Evolutionary conservation across 768 basidiomycete genomes (phyloP), one percentile per base, ranked within the genome.

Genomic region (Cystofilobasidium macerans): DNA sequence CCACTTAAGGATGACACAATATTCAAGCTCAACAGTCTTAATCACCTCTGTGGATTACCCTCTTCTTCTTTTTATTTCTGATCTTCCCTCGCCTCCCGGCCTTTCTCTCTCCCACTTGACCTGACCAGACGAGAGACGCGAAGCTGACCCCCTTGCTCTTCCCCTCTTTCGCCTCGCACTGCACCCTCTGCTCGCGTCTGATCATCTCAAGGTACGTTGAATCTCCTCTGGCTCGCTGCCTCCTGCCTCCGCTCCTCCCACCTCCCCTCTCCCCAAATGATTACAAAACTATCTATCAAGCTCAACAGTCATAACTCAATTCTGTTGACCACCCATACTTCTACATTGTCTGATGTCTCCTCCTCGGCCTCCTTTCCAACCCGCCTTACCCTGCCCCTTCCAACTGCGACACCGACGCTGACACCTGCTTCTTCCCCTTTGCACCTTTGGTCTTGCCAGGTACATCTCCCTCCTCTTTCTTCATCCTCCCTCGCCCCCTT

Each of bases 11-110:
- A 69, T 69, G 72, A 75, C 70, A 68, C 72, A 72, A 74, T 69
- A 71, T 73, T 70, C 72, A 76, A 76, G 75, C 75, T 76, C 75
- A 76, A 76, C 75, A 76, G 73, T 76, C 75, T 71, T 62, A 76
- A 70, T 69, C 64, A 69, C 69, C 62, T 57, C 43, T 76, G 75
- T 70, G 69, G 75, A 75, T 69, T 72, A 62, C 57, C 69, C 66
- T 69, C 71, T 74, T 72, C 70, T 75, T 74, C 72, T 75, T 75
- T 72, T 72, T 68, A 70, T 74, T 73, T 75, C 73, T 75, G 71
- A 69, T 62, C 54, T 13, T 20, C 33, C 13, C 18, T n/a, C n/a
- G n/a, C n/a, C 40, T 43, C 38, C 47, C n/a, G 20, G 3, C 28
- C 36, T 30, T 42, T 43, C 40, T 45, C 28, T 22, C 53, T n/a